phyloP scores from a whole-genome alignment of 352 stramenopile genomes.

The Elongisporangium prolatum region DNA sequence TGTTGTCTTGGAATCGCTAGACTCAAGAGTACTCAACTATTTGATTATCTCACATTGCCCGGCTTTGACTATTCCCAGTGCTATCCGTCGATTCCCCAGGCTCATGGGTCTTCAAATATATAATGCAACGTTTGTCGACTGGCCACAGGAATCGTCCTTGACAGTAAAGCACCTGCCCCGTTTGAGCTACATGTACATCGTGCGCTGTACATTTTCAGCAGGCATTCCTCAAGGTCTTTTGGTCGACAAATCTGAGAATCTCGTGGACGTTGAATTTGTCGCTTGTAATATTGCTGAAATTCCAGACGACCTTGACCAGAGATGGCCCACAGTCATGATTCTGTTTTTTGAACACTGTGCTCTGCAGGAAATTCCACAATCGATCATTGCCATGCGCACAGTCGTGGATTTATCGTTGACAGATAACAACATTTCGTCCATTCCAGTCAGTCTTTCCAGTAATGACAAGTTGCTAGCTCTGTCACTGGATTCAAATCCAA shows the following conservation, averaged over 20 bases:
- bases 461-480: slow-evolving; percentile 20
- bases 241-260: slow-evolving; percentile 16
- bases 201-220: slow-evolving; percentile 12
- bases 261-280: slow-evolving; percentile 32
- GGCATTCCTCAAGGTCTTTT: slow-evolving; percentile 24
- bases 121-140: slow-evolving; percentile 30
- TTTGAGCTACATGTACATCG: slow-evolving; percentile 27
- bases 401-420: slow-evolving; percentile 31
- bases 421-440: slow-evolving; percentile 29
- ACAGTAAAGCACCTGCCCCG: slow-evolving; percentile 15
- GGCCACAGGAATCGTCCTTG: slow-evolving; percentile 18
- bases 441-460: slow-evolving; percentile 16
- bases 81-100: slow-evolving; percentile 25
- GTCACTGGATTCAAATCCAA: slow-evolving; percentile 31
- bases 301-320: slow-evolving; percentile 20
- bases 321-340: slow-evolving; percentile 27
- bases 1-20: no score
- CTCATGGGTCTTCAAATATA: slow-evolving; percentile 40
- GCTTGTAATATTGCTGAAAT: slow-evolving; percentile 7
- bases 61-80: slow-evolving; percentile 14
- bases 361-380: slow-evolving; percentile 19
- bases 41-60: slow-evolving; percentile 40
- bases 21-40: no score
- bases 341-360: slow-evolving; percentile 38
- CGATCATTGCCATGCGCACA: slow-evolving; percentile 10